Percentiles rank a stretch among this genome's conserved stretches.
These are phyloP conservation scores for Apiospora hydei DNA, from an alignment of 2,329 filamentous ascomycete genomes.

Conservation along the genomic window DNA sequence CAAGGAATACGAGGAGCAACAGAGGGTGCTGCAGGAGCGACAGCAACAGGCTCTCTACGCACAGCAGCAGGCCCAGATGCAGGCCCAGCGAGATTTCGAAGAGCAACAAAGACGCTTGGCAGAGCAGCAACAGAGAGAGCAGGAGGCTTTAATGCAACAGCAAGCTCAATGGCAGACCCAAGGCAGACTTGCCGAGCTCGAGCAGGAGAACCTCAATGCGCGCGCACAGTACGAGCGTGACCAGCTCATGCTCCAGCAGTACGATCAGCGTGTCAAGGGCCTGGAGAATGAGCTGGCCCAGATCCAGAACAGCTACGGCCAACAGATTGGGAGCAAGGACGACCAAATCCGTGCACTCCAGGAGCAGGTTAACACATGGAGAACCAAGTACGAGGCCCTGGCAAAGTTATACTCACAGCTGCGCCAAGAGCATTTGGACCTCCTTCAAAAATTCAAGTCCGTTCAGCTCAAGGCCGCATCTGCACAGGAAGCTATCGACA, in stretches of 20 bases:
- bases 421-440: conserved; percentile 91
- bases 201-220: conserved; percentile 93
- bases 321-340: conserved; percentile 89
- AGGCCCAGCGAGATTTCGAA: conserved; percentile 94
- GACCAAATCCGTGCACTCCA: conserved; percentile 93
- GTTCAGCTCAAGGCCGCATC: conserved; percentile 97
- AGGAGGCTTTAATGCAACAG: conserved; percentile 87
- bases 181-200: conserved; percentile 91
- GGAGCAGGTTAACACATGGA: conserved; percentile 97
- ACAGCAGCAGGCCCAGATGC: conserved; percentile 82
- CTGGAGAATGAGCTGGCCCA: conserved; percentile 87
- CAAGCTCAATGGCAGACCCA: conserved; percentile 95
- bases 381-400: conserved; percentile 93
- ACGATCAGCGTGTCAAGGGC: conserved; percentile 92
- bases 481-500: conserved; percentile 95
- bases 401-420: conserved; percentile 98
- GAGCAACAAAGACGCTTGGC: conserved; percentile 88
- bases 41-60: conserved; percentile 81
- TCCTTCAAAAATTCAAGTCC: conserved; percentile 94
- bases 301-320: conserved; percentile 80
- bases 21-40: conserved; percentile 85
- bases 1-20: conserved; percentile 93
- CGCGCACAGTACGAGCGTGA: conserved; percentile 96
- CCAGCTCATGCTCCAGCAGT: conserved; percentile 95
- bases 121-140: conserved; percentile 89